Evolutionary conservation across 176 grass and related monocot genomes (phyloP), one percentile per base, ranked within the genome.

Genomic region (Cenchrus fungigraminus): DNA sequence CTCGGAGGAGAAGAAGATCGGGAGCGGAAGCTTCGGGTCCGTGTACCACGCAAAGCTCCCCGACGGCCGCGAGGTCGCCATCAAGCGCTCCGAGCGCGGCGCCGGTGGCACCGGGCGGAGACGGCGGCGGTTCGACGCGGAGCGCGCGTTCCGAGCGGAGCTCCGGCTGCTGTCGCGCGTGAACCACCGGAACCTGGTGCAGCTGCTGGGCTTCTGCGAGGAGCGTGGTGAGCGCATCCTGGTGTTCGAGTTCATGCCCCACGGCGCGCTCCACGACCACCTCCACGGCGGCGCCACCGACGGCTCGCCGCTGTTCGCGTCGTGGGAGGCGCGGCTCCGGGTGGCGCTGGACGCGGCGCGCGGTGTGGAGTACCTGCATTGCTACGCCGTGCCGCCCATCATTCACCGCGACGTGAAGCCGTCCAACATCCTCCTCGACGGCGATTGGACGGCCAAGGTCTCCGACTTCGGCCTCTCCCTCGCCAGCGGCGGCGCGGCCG

Each of bases 381-480:
- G 91, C 51, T 99, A 99, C 73, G 97, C 97, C 49, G 97, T 99
- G 71, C 97, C 97, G 49, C 58, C 84, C 22, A 92, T 99, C 80
- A 96, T 99, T 79, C 97, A 99, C 90, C 90, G 97, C 20, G 94
- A 99, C 90, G 82, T 99, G 13, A 99, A 99, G 84, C 84, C 97
- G 13, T 99, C 97, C 37, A 99, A 99, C 81, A 99, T 99, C 77
- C 80, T 99, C 25, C 91, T 99, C 42, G 97, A 99, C 52, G 79
- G 25, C 65, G 83, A 92, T 4, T 99, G 97, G 97, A 99, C 86
- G 19, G 97, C 97, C 4, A 99, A 99, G 72, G 94, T 99, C 6
- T 95, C 97, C 0, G 97, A 99, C 85, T 99, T 99, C 59, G 97
- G 97, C 11, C 89, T 96, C 15, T 99, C 97, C 4, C 87, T 99